A percentile compares a stretch with the other conserved stretches of the same genome.
These are phyloP conservation scores for Chlorella sp. DNA, from an alignment of 139 green algal genomes.

Conservation along the genomic window DNA sequence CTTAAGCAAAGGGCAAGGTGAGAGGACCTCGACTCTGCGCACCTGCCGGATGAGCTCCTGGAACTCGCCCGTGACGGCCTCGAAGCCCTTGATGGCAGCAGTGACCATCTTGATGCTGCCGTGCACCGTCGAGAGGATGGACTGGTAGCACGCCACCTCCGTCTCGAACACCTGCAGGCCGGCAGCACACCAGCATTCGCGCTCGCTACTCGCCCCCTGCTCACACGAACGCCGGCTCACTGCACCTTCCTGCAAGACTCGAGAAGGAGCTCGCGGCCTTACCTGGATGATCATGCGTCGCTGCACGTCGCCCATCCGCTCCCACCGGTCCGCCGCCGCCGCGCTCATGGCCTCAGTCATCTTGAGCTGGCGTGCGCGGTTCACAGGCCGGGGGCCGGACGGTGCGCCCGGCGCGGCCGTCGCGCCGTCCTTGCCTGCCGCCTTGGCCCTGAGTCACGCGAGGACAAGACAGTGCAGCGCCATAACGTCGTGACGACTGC, in stretches of 20 bases:
- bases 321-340: constrained; percentile 22
- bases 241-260: background rate
- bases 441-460: no score
- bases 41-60: constrained; percentile 19
- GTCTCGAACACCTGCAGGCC: constrained; percentile 21
- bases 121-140: constrained; percentile 17
- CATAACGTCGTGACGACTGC: no score
- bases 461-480: no score
- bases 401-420: background rate
- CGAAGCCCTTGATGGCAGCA: constrained; percentile 21
- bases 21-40: background rate
- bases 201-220: no score
- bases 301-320: constrained; percentile 8
- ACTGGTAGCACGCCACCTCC: constrained; percentile 17
- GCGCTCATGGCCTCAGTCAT: constrained; percentile 35
- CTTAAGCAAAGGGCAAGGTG: background rate
- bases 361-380: constrained; percentile 19
- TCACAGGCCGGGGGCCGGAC: background rate
- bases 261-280: background rate
- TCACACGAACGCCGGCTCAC: no score
- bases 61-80: constrained; percentile 5
- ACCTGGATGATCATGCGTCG: constrained; percentile 26
- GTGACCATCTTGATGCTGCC: constrained; percentile 15
- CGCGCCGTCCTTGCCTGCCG: no score
- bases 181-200: no score